Percentiles rank a stretch among this genome's conserved stretches.
Conservation (phyloP, 495 filamentous ascomycete genomes). For the Hypoxylon fuscum region DNA sequence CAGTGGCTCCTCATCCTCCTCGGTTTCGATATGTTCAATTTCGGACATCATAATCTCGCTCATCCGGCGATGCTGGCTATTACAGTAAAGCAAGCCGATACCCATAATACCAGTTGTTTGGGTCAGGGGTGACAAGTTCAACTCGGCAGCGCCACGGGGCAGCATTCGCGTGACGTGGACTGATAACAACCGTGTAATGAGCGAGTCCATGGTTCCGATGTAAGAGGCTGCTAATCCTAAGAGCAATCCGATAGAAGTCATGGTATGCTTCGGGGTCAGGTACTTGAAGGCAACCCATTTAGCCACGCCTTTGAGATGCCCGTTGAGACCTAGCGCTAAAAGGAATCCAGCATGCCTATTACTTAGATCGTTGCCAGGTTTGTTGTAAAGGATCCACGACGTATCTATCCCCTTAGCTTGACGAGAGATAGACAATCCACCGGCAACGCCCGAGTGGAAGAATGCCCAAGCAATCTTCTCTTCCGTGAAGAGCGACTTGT, state of each 20-base stretch:
- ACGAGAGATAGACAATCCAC: conserved; percentile 87
- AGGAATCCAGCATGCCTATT: conserved; percentile 96
- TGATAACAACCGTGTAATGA: conserved; percentile 92
- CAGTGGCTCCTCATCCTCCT: conserved; percentile 75
- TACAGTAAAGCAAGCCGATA: conserved; percentile 92
- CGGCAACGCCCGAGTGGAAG: conserved; percentile 94
- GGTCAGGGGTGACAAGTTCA: conserved; percentile 92
- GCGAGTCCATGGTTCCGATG: conserved; percentile 93
- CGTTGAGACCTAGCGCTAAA: conserved; percentile 91
- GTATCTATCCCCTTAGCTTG: conserved; percentile 94
- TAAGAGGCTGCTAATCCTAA: conserved; percentile 93
- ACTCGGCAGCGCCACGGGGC: conserved; percentile 86
- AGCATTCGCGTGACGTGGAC: conserved; percentile 98
- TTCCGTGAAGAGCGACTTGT: conserved; percentile 83
- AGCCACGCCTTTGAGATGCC: conserved; percentile 88
- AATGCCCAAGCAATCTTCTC: conserved; percentile 98
- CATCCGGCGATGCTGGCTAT: conserved; percentile 97
- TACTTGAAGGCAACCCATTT: conserved; percentile 99
- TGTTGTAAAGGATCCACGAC: conserved; percentile 98
- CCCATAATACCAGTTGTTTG: conserved; percentile 98
- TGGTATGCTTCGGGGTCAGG: conserved; percentile 95
- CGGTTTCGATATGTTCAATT: conserved; percentile 83
- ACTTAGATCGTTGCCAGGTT: conserved; percentile 82
- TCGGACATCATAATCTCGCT: conserved; percentile 98
- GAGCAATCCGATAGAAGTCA: conserved; percentile 96